Conservation (phyloP, 2,329 filamentous ascomycete species). For the Aureobasidium sp. region DNA sequence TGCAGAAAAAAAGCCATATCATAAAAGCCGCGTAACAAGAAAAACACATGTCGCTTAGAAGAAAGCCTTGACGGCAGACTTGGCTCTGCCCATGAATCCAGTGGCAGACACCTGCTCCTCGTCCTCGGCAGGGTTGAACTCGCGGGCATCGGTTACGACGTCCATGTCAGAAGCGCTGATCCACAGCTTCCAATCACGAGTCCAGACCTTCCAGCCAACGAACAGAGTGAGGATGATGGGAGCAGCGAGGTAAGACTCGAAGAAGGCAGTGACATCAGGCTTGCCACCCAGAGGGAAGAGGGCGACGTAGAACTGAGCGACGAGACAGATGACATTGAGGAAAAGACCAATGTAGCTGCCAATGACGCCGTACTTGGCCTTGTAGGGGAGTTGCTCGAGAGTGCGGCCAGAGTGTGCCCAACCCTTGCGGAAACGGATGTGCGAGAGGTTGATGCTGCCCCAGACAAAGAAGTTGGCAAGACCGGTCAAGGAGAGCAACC, state of each 20-base stretch:
- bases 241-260: conserved; percentile 22
- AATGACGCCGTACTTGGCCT: conserved; percentile 49
- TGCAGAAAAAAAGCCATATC: neutral
- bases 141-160: conserved; percentile 19
- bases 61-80: conserved; percentile 1
- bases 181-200: conserved; percentile 18
- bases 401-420: conserved; percentile 61
- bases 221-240: conserved; percentile 22
- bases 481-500: conserved; percentile 67
- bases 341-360: conserved; percentile 56
- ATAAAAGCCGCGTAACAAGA: neutral
- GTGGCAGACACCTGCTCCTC: neutral
- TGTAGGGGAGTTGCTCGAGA: conserved; percentile 56
- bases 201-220: conserved; percentile 22
- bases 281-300: conserved; percentile 17
- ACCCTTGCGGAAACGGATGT: conserved; percentile 77
- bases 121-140: conserved; percentile 7
- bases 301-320: conserved; percentile 35
- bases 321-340: conserved; percentile 48
- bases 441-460: conserved; percentile 73
- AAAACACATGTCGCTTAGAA: neutral
- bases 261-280: conserved; percentile 20
- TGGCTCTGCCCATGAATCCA: conserved; percentile 3
- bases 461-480: conserved; percentile 69
- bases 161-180: conserved; percentile 22